phyloP scores from a whole-genome alignment of 257 asterid species.

The Solanum corneliomulleri region DNA sequence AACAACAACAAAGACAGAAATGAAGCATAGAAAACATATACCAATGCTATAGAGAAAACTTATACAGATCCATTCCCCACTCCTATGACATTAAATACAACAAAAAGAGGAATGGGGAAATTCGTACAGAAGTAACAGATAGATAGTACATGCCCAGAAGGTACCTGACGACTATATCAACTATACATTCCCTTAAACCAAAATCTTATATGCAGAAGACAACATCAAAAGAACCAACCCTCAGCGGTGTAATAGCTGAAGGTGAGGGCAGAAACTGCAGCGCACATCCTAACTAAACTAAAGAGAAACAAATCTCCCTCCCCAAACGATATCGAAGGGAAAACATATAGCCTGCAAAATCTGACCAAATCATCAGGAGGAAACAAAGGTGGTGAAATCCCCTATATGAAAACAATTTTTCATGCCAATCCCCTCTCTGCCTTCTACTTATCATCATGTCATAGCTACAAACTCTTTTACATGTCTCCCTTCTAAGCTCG shows the following conservation, averaged over 20 bases:
- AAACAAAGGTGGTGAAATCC: background rate
- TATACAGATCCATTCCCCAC: slow-evolving; percentile 4
- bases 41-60: background rate
- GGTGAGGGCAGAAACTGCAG: slow-evolving; percentile 1
- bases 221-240: background rate
- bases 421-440: background rate
- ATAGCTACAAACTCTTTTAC: background rate
- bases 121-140: background rate
- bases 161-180: background rate
- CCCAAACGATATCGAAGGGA: background rate
- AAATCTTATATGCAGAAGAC: slow-evolving; percentile 7
- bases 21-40: background rate
- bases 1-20: background rate
- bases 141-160: background rate
- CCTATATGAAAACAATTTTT: background rate
- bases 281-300: background rate
- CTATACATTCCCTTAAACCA: slow-evolving; percentile 17
- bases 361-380: background rate
- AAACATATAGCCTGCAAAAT: background rate
- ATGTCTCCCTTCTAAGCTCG: background rate
- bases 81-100: slow-evolving; percentile 6
- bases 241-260: background rate
- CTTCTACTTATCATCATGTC: background rate
- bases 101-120: background rate
- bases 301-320: background rate